These are phyloP conservation scores for Westerdykella aurantiaca DNA, from an alignment of 2,329 filamentous ascomycete genomes.

Conservation along the genomic window DNA sequence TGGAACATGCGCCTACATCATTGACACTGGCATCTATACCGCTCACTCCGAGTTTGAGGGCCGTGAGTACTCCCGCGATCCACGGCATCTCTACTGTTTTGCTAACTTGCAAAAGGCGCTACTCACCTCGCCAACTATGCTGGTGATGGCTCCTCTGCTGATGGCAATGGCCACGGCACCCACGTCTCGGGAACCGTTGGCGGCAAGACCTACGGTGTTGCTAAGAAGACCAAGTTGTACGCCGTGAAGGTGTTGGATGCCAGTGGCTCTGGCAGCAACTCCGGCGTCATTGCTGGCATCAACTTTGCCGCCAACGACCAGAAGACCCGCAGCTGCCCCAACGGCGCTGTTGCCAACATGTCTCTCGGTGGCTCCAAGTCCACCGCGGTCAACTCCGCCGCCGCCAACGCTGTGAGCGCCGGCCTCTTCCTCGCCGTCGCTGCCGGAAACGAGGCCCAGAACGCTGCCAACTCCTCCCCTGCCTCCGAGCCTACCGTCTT, in stretches of 20 bases:
- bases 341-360: constrained; percentile 35
- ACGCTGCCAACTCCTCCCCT: constrained; percentile 33
- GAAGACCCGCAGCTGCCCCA: constrained; percentile 31
- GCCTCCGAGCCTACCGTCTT: constrained; percentile 36
- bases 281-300: constrained; percentile 38
- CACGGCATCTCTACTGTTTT: not conserved
- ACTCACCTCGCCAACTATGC: constrained; percentile 36
- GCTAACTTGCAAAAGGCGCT: constrained; percentile 16
- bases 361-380: constrained; percentile 38
- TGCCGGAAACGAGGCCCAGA: constrained; percentile 34
- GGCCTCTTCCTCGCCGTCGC: constrained; percentile 40
- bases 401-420: constrained; percentile 29
- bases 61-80: constrained; percentile 15
- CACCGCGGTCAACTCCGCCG: constrained; percentile 36
- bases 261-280: constrained; percentile 37
- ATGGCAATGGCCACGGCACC: constrained; percentile 39
- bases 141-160: constrained; percentile 30
- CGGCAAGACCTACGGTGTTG: constrained; percentile 34
- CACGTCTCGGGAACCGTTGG: constrained; percentile 36
- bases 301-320: constrained; percentile 32
- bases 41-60: constrained; percentile 46
- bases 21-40: constrained; percentile 59
- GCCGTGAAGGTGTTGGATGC: constrained; percentile 39
- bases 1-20: constrained; percentile 52
- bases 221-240: constrained; percentile 36